Conservation (phyloP, 2,329 filamentous ascomycete species). For the Cryphonectria nitschkei region DNA sequence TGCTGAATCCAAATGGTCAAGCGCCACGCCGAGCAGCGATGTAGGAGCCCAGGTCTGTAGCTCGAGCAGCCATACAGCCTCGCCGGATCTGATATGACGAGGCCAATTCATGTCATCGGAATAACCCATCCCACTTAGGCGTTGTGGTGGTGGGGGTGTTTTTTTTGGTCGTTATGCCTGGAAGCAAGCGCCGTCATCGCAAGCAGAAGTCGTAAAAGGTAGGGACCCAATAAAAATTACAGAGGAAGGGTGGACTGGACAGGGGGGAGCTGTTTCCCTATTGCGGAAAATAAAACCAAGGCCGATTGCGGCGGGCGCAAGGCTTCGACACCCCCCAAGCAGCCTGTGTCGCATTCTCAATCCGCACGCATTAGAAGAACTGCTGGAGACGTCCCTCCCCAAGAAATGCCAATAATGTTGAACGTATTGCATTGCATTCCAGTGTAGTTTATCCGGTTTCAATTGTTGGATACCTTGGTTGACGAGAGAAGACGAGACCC, state of each 20-base stretch:
- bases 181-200: conserved; percentile 3
- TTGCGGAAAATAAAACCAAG: conserved; percentile 15
- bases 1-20: neutral
- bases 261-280: conserved; percentile 22
- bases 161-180: neutral
- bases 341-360: neutral
- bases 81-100: conserved; percentile 9
- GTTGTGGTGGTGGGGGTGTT: neutral
- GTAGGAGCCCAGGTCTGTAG: neutral
- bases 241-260: neutral
- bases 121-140: neutral
- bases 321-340: neutral
- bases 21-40: conserved; percentile 9
- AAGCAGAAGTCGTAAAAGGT: neutral
- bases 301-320: conserved; percentile 25
- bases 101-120: conserved; percentile 9
- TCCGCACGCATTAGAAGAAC: conserved; percentile 1
- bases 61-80: conserved; percentile 6
- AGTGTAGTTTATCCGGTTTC: neutral
- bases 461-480: neutral
- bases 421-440: neutral
- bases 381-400: neutral
- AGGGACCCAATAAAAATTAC: neutral
- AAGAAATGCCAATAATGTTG: neutral
- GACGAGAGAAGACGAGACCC: neutral